phyloP scores from a whole-genome alignment of 805 yeast genomes.

The Metschnikowia peoriensis region DNA sequence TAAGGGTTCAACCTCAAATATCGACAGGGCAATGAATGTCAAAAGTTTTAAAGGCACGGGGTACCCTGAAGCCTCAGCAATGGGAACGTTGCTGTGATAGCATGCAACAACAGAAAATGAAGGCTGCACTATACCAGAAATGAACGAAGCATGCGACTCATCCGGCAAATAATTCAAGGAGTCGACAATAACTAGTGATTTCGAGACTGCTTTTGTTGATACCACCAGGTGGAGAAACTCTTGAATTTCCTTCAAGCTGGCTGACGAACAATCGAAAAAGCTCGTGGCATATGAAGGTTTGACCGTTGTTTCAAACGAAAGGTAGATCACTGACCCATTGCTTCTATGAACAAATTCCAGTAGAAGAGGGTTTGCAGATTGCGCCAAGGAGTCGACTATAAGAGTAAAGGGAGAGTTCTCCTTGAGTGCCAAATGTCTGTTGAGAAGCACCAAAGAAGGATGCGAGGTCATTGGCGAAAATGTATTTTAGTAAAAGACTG shows the following conservation, averaged over 20 bases:
- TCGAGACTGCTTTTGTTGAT: conserved; percentile 18
- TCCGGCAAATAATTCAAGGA: conserved; percentile 59
- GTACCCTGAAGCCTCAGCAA: conserved; percentile 43
- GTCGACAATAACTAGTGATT: conserved; percentile 58
- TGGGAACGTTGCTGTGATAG: conserved; percentile 38
- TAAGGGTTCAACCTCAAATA: conserved; percentile 59
- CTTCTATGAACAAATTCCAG: conserved; percentile 54
- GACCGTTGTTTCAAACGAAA: conserved; percentile 67
- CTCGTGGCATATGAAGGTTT: conserved; percentile 49
- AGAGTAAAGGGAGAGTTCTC: conserved; percentile 76
- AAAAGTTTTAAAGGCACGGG: conserved; percentile 56
- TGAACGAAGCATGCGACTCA: conserved; percentile 46
- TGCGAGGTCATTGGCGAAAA: conserved; percentile 28
- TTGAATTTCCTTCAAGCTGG: conserved; percentile 18
- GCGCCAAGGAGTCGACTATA: conserved; percentile 65
- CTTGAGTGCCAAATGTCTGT: conserved; percentile 63
- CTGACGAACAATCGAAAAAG: conserved; percentile 45
- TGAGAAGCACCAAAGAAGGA: conserved; percentile 51
- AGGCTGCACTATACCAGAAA: conserved; percentile 46
- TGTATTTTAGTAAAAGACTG: not conserved
- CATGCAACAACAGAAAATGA: conserved; percentile 31
- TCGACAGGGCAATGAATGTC: conserved; percentile 70
- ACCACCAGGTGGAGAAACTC: conserved; percentile 22
- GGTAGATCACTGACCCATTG: conserved; percentile 43
- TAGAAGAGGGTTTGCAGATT: conserved; percentile 58